These are phyloP conservation scores for Zygosaccharomyces gambellarensis DNA, from an alignment of 805 yeast genomes.

Conservation along the genomic window DNA sequence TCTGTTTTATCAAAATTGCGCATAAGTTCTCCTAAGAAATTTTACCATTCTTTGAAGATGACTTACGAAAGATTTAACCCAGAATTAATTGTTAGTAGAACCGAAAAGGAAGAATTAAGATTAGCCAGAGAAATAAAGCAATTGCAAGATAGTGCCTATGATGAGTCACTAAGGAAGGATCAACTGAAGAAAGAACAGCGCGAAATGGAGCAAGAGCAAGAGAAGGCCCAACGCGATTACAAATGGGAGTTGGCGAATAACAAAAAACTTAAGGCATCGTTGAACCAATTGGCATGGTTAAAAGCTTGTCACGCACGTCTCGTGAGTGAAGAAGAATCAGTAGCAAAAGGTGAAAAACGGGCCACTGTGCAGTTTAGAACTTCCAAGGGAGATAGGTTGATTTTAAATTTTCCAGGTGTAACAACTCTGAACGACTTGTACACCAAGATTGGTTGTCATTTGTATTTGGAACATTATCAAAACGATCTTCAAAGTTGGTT, in stretches of 20 bases:
- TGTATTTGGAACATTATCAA: constrained; percentile 37
- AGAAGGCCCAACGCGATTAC: constrained; percentile 2
- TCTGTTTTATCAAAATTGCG: constrained; percentile 34
- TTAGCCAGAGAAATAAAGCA: constrained; percentile 53
- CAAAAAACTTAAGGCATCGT: constrained; percentile 16
- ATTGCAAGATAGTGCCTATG: constrained; percentile 64
- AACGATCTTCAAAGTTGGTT: constrained; percentile 72
- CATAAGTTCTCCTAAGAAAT: constrained; percentile 31
- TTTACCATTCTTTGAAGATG: constrained; percentile 36
- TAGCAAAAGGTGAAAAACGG: constrained; percentile 1
- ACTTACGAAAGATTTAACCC: constrained; percentile 55
- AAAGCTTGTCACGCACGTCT: constrained; percentile 16
- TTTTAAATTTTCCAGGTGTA: constrained; percentile 21
- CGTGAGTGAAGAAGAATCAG: neutral
- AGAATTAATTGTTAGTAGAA: constrained; percentile 54
- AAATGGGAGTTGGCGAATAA: constrained; percentile 12
- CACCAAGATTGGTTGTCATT: constrained; percentile 24
- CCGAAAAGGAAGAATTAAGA: constrained; percentile 56
- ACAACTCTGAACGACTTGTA: constrained; percentile 24
- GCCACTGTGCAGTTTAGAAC: constrained; percentile 34
- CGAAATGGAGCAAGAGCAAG: constrained; percentile 22
- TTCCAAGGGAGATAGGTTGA: constrained; percentile 28
- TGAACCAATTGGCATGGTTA: constrained; percentile 23
- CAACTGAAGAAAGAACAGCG: constrained; percentile 47
- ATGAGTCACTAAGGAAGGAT: constrained; percentile 55